A percentile compares a stretch with the other conserved stretches of the same genome.
Evolutionary conservation across 257 asterid genomes (phyloP).

Genomic region (Solanum verrucosum): DNA sequence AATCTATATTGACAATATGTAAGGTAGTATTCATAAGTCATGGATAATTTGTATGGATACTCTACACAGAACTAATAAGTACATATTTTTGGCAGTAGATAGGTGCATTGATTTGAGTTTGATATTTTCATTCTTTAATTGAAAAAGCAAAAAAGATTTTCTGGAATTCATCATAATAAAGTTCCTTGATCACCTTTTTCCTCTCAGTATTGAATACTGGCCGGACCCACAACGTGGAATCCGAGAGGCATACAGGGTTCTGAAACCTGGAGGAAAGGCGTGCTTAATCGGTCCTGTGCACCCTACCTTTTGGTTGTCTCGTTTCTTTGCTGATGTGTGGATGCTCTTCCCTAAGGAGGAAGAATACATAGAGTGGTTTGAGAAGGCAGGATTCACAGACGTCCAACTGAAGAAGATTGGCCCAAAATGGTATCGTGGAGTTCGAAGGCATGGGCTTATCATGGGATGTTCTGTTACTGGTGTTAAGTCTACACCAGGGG

Average conservation of each 20-base stretch:
- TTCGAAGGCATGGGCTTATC: constrained; percentile 90
- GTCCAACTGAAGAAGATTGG: constrained; percentile 88
- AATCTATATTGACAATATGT: neutral
- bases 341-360: constrained; percentile 99
- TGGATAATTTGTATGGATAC: neutral
- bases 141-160: neutral
- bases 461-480: constrained; percentile 98
- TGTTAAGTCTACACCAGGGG: constrained; percentile 77
- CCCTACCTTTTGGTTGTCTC: constrained; percentile 87
- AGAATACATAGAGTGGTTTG: constrained; percentile 93
- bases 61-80: neutral
- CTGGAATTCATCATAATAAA: neutral
- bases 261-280: constrained; percentile 83
- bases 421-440: constrained; percentile 98
- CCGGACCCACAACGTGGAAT: constrained; percentile 99
- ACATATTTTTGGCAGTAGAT: neutral
- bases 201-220: constrained; percentile 88
- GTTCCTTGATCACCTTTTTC: neutral
- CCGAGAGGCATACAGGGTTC: constrained; percentile 85
- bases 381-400: constrained; percentile 84
- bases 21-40: neutral
- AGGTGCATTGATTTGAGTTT: neutral
- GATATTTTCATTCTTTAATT: neutral
- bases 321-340: constrained; percentile 92
- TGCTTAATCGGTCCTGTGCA: constrained; percentile 92